Evolutionary conservation across 495 filamentous ascomycete species (phyloP), one percentile per base, ranked within the genome.

Genomic region (Penicillium bialowiezense): DNA sequence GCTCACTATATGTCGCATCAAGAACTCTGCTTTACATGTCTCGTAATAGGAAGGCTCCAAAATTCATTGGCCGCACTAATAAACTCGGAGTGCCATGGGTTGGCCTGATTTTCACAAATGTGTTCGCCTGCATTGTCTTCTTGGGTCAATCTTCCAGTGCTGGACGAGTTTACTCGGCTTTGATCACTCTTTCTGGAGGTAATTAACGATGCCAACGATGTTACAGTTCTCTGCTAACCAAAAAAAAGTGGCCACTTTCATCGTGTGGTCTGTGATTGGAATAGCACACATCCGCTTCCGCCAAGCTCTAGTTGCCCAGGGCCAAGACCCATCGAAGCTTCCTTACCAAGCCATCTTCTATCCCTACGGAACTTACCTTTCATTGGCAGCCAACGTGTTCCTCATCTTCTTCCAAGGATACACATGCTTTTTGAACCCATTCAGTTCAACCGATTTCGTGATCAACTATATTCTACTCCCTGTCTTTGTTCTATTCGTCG

Each of bases 231-330:
- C 79, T 1, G 33, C 24, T 44, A 44, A 52, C 17, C 5, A n/a
- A 12, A 20, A 1, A 19, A 70, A 69, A 42, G 81, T 87, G 3
- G 77, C 81, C 2, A 86, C 82, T 0, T 88, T 87, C 54, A 64
- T 88, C 42, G 83, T 86, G 31, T 89, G 85, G 85, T 77, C 70
- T 0, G 67, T 75, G 20, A 88, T 89, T 43, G 73, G 73, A 42
- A 69, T 88, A 36, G 82, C 79, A 3, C 84, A 88, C 53, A 84
- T 90, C 53, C 81, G 83, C 41, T 86, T 87, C 62, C 78, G 84
- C 13, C 52, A 65, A 5, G 83, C 78, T 1, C 72, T 82, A 55
- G 62, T 67, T 19, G 76, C 60, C 3, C 83, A 88, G 55, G 82
- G 81, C 3, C 72, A 81, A 44, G 60, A 62, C 19, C 58, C 70